Conservation (phyloP, 2,329 filamentous ascomycete genomes). For the Fusarium nurragi region DNA sequence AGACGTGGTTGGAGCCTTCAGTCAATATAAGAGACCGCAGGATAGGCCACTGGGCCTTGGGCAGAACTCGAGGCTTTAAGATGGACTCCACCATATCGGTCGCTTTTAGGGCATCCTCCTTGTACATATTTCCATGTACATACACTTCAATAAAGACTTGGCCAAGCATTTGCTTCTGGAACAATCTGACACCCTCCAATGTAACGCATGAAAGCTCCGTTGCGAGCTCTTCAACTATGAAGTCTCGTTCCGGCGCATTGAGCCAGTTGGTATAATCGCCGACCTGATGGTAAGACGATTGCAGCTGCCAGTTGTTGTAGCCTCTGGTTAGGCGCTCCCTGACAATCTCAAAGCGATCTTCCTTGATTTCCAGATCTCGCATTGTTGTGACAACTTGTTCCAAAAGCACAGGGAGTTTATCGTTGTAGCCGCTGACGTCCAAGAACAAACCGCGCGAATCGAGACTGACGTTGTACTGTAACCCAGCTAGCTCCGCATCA, state of each 20-base stretch:
- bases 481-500: slow-evolving; percentile 90
- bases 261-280: slow-evolving; percentile 85
- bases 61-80: slow-evolving; percentile 77
- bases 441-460: slow-evolving; percentile 79
- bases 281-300: slow-evolving; percentile 90
- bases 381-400: slow-evolving; percentile 89
- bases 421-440: slow-evolving; percentile 90
- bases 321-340: slow-evolving; percentile 82
- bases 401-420: slow-evolving; percentile 90
- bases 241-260: slow-evolving; percentile 74
- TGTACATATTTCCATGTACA: slow-evolving; percentile 92
- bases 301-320: slow-evolving; percentile 87
- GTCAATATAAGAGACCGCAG: slow-evolving; percentile 80
- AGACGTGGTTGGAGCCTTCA: slow-evolving; percentile 83
- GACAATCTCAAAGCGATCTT: slow-evolving; percentile 90
- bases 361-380: slow-evolving; percentile 82
- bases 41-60: slow-evolving; percentile 81
- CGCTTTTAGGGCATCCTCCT: slow-evolving; percentile 88
- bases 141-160: slow-evolving; percentile 90
- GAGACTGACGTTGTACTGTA: slow-evolving; percentile 82
- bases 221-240: slow-evolving; percentile 81
- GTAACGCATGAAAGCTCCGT: slow-evolving; percentile 80
- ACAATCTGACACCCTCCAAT: slow-evolving; percentile 76
- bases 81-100: slow-evolving; percentile 83
- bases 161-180: slow-evolving; percentile 81